Conservation (phyloP, 257 asterid genomes). For the Penstemon newberryi region DNA sequence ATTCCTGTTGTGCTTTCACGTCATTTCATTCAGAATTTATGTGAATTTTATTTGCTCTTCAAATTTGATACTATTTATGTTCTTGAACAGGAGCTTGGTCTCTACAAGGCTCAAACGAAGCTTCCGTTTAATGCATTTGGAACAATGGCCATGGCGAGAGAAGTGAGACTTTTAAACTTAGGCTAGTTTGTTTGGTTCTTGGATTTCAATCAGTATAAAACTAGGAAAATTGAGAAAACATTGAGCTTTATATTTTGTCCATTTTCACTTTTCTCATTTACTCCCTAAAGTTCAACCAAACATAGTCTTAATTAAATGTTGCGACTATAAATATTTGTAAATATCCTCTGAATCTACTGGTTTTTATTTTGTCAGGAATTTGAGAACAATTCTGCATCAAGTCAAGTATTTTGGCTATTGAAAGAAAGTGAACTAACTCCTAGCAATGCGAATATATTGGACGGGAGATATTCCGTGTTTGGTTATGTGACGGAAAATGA, state of each 20-base stretch:
- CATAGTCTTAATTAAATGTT: background rate
- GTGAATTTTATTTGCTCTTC: background rate
- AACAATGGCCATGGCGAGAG: slow-evolving; percentile 99
- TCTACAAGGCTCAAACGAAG: slow-evolving; percentile 95
- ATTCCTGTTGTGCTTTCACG: too few species aligned
- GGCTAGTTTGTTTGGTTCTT: too few species aligned
- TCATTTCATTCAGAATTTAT: too few species aligned
- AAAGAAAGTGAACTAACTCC: slow-evolving; percentile 99
- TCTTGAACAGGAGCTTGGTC: slow-evolving; percentile 78
- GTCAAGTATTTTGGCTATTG: slow-evolving; percentile 96
- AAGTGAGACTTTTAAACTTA: slow-evolving; percentile 46
- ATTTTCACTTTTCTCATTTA: too few species aligned
- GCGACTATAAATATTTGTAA: slow-evolving; percentile 6
- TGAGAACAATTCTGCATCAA: slow-evolving; percentile 91
- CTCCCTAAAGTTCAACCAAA: too few species aligned
- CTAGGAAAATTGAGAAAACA: too few species aligned
- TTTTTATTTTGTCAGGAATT: slow-evolving; percentile 62
- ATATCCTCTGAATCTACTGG: slow-evolving; percentile 15
- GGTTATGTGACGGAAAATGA: slow-evolving; percentile 85
- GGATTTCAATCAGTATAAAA: too few species aligned
- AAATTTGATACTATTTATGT: slow-evolving; percentile 24
- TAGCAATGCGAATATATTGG: slow-evolving; percentile 94
- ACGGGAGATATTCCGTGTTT: slow-evolving; percentile 87
- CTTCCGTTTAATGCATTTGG: slow-evolving; percentile 99
- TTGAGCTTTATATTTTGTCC: too few species aligned